These are phyloP conservation scores for Kockovaella imperatae DNA, from an alignment of 768 basidiomycete species.

Conservation along the genomic window DNA sequence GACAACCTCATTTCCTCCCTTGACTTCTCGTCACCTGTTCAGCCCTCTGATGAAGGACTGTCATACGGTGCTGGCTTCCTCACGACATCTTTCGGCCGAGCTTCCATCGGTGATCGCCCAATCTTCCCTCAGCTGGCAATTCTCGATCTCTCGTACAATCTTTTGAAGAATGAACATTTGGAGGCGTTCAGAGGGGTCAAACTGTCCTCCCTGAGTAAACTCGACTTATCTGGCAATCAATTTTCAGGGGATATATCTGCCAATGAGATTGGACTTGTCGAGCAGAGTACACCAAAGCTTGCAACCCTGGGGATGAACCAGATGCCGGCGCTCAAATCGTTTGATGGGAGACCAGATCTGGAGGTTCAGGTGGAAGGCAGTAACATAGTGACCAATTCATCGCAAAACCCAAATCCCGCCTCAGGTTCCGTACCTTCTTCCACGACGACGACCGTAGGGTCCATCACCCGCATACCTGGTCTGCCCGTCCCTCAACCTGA, in stretches of 20 bases:
- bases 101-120: conserved; percentile 4
- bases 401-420: too few relatives aligned
- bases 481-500: conserved; percentile 18
- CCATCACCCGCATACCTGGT: not conserved
- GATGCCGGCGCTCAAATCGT: too few relatives aligned
- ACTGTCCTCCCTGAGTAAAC: too few relatives aligned
- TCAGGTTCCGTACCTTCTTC: too few relatives aligned
- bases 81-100: conserved; percentile 27
- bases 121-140: conserved; percentile 21
- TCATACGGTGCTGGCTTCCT: conserved; percentile 36
- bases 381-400: too few relatives aligned
- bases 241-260: too few relatives aligned
- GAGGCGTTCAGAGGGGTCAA: conserved; percentile 3
- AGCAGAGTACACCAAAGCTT: too few relatives aligned
- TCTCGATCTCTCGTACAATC: conserved; percentile 27
- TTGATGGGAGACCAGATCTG: too few relatives aligned
- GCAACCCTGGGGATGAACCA: too few relatives aligned
- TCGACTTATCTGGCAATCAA: too few relatives aligned
- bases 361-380: too few relatives aligned
- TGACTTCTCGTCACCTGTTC: conserved; percentile 25
- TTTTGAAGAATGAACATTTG: conserved; percentile 11
- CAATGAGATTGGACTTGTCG: too few relatives aligned
- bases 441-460: not conserved
- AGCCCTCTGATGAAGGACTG: conserved; percentile 31
- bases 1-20: conserved; percentile 27